Percentiles rank a stretch among this genome's conserved stretches.
Evolutionary conservation across 805 yeast genomes (phyloP).

Genomic region (Nakazawaea wyomingensis): DNA sequence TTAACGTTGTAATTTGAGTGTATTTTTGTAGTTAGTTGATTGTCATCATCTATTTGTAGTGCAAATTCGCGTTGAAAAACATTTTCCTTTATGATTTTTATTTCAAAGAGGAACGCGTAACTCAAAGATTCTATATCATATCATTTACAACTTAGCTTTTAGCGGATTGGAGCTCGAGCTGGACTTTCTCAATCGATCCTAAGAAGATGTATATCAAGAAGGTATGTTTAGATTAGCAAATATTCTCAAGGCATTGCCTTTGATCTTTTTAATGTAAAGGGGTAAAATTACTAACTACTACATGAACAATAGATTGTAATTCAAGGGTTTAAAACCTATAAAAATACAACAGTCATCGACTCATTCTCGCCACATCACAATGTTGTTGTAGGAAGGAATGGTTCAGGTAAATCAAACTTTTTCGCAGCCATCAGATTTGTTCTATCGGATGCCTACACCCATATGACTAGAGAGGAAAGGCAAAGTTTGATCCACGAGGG

Average conservation of each 20-base stretch:
- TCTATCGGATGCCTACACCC: conserved; percentile 81
- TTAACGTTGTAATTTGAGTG: neutral
- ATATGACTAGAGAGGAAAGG: conserved; percentile 79
- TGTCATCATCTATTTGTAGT: too few species aligned
- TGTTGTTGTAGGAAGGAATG: conserved; percentile 87
- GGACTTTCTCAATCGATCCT: neutral
- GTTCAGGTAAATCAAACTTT: conserved; percentile 95
- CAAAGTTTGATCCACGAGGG: conserved; percentile 88
- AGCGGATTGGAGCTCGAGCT: neutral
- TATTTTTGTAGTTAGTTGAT: neutral
- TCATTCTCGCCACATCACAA: conserved; percentile 76
- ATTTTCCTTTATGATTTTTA: neutral
- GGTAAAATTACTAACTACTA: neutral
- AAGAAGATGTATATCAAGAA: conserved; percentile 25
- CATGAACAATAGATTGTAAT: conserved; percentile 46
- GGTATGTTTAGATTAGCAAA: too few species aligned
- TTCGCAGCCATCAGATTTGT: conserved; percentile 94
- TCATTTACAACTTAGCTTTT: neutral
- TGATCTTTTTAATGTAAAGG: too few species aligned
- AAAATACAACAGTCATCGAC: conserved; percentile 74
- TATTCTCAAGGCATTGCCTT: too few species aligned
- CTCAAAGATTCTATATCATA: too few species aligned
- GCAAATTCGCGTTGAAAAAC: neutral
- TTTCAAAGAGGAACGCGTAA: neutral
- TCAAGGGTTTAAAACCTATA: conserved; percentile 92